These are phyloP conservation scores for Alternaria brassicae DNA, from an alignment of 2,329 filamentous ascomycete species.

Conservation along the genomic window DNA sequence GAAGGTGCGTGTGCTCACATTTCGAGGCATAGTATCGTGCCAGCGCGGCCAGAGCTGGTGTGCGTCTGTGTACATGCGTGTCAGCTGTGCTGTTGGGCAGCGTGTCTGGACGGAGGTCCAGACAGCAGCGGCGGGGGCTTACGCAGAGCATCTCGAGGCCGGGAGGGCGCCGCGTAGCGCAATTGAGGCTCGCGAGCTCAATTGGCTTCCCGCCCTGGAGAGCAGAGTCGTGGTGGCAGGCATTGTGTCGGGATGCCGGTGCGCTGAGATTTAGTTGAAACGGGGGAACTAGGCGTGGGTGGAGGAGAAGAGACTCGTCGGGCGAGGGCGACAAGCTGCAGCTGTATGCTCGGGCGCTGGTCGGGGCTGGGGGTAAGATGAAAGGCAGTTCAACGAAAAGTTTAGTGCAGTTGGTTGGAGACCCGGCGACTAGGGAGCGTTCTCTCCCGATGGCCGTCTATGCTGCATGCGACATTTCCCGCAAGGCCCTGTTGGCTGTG, in stretches of 20 bases:
- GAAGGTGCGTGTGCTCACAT: slow-evolving; percentile 57
- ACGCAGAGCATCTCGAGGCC: slow-evolving; percentile 44
- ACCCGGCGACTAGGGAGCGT: slow-evolving; percentile 24
- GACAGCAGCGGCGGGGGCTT: slow-evolving; percentile 44
- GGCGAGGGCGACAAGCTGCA: slow-evolving; percentile 7
- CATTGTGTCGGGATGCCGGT: slow-evolving; percentile 57
- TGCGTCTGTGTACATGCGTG: slow-evolving; percentile 45
- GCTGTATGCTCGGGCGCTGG: slow-evolving; percentile 31
- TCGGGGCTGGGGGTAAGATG: slow-evolving; percentile 29
- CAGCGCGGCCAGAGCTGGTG: slow-evolving; percentile 65
- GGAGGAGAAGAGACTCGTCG: background rate
- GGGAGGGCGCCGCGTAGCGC: slow-evolving; percentile 56
- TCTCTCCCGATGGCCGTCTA: slow-evolving; percentile 14
- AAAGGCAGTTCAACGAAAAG: slow-evolving; percentile 43
- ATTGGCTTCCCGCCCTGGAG: slow-evolving; percentile 54
- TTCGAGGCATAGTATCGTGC: slow-evolving; percentile 73
- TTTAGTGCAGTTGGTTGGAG: slow-evolving; percentile 31
- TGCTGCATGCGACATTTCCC: slow-evolving; percentile 17
- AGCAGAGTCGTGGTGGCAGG: slow-evolving; percentile 59
- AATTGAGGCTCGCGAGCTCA: slow-evolving; percentile 50
- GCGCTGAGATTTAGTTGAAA: slow-evolving; percentile 34
- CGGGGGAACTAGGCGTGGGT: background rate
- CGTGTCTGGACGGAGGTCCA: background rate
- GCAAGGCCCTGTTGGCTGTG: slow-evolving; percentile 1
- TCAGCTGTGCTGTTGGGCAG: slow-evolving; percentile 31